Conservation (phyloP, 495 filamentous ascomycete species). For the Tetracladium setigerum region DNA sequence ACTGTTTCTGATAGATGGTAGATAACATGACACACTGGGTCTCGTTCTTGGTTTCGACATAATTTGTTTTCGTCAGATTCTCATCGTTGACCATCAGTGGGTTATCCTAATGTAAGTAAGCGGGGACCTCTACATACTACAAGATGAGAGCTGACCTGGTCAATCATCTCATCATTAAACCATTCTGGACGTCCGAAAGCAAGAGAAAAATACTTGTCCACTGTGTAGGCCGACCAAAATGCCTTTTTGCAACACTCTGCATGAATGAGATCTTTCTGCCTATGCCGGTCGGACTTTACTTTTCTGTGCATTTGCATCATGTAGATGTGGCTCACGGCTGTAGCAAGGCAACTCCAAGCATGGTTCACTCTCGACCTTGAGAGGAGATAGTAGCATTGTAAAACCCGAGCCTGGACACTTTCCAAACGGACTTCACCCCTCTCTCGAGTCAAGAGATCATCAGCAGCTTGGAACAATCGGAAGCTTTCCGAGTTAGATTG, state of each 20-base stretch:
- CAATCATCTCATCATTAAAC: slow-evolving; percentile 45
- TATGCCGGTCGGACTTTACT: slow-evolving; percentile 13
- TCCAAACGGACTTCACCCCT: slow-evolving; percentile 24
- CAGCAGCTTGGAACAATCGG: slow-evolving; percentile 27
- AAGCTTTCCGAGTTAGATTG: slow-evolving; percentile 13
- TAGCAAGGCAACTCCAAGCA: slow-evolving; percentile 32
- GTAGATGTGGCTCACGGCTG: slow-evolving; percentile 25
- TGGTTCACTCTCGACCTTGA: slow-evolving; percentile 30
- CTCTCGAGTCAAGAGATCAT: slow-evolving; percentile 28
- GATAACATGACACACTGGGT: neutral
- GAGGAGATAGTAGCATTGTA: slow-evolving; percentile 32
- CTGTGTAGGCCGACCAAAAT: slow-evolving; percentile 48
- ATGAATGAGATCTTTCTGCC: slow-evolving; percentile 18
- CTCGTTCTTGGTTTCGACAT: neutral
- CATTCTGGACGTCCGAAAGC: slow-evolving; percentile 46
- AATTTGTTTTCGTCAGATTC: slow-evolving; percentile 29
- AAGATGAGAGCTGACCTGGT: slow-evolving; percentile 25
- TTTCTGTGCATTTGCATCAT: slow-evolving; percentile 27
- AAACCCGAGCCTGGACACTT: slow-evolving; percentile 31
- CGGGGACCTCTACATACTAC: too few species aligned
- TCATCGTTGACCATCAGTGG: slow-evolving; percentile 47
- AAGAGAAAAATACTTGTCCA: slow-evolving; percentile 51
- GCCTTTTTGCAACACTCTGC: slow-evolving; percentile 38
- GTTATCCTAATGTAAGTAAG: slow-evolving; percentile 19
- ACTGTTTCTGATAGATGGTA: slow-evolving; percentile 5